phyloP scores from a whole-genome alignment of 2,329 filamentous ascomycete species.

The Fusarium proliferatum region DNA sequence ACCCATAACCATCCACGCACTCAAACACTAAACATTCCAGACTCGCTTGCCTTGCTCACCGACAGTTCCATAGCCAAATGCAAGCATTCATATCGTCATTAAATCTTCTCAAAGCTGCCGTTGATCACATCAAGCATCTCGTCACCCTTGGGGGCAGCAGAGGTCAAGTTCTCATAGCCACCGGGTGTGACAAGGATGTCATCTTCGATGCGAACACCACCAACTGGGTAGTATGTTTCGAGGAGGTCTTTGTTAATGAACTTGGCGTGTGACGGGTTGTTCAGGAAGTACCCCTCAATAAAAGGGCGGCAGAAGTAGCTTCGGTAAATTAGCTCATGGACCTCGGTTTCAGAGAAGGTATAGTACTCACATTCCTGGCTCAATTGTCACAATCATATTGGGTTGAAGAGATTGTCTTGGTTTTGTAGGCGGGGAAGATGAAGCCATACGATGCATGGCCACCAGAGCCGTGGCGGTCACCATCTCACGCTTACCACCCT shows the following conservation, averaged over 20 bases:
- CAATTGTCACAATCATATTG: conserved; percentile 80
- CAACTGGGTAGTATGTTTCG: conserved; percentile 78
- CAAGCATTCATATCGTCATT: background rate
- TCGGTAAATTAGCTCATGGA: background rate
- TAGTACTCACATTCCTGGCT: conserved; percentile 74
- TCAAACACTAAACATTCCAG: conserved; percentile 1
- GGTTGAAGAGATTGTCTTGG: conserved; percentile 60
- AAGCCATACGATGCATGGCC: conserved; percentile 42
- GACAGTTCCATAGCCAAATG: background rate
- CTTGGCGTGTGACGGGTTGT: conserved; percentile 65
- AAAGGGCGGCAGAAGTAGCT: conserved; percentile 82
- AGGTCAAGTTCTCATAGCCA: conserved; percentile 86
- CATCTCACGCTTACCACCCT: conserved; percentile 55
- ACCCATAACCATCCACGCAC: background rate
- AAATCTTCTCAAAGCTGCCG: conserved; percentile 46
- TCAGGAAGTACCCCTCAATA: conserved; percentile 75
- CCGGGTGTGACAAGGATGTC: conserved; percentile 82
- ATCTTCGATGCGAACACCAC: conserved; percentile 93
- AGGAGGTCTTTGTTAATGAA: conserved; percentile 75
- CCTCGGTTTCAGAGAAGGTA: background rate
- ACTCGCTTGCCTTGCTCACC: background rate
- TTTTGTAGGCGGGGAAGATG: conserved; percentile 45
- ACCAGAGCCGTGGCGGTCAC: conserved; percentile 52
- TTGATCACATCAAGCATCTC: conserved; percentile 74
- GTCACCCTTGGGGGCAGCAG: conserved; percentile 76